Conservation (phyloP, 2,329 filamentous ascomycete genomes). For the Thelonectria olida region DNA sequence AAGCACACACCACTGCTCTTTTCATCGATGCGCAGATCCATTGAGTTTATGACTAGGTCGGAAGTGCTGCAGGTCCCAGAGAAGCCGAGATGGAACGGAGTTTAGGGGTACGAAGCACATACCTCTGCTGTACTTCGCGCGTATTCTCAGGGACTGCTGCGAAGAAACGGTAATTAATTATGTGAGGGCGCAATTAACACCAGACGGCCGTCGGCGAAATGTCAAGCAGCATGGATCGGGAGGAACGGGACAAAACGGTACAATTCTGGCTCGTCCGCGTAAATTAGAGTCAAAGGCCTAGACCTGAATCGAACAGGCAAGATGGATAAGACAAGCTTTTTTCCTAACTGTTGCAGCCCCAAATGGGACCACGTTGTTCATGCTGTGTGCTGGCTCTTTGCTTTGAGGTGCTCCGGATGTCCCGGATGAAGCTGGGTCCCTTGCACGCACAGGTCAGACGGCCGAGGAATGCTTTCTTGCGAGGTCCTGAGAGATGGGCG, state of each 20-base stretch:
- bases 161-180: background rate
- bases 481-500: background rate
- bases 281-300: background rate
- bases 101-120: too few species aligned
- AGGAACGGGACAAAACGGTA: too few species aligned
- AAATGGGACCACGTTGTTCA: background rate
- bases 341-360: background rate
- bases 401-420: slow-evolving; percentile 3
- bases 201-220: too few species aligned
- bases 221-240: too few species aligned
- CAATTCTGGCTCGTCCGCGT: background rate
- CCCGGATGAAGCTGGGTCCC: slow-evolving; percentile 4
- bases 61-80: background rate
- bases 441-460: background rate
- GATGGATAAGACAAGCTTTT: background rate
- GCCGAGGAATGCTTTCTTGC: too few species aligned
- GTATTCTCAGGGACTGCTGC: too few species aligned
- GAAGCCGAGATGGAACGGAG: background rate
- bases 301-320: background rate
- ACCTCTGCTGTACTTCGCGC: too few species aligned
- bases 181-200: background rate
- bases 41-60: too few species aligned
- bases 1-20: too few species aligned
- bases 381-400: background rate
- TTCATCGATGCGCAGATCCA: too few species aligned